Percentiles rank a stretch among this genome's conserved stretches.
Conservation (phyloP, 139 green algal genomes). For the Coelastrella sp. region DNA sequence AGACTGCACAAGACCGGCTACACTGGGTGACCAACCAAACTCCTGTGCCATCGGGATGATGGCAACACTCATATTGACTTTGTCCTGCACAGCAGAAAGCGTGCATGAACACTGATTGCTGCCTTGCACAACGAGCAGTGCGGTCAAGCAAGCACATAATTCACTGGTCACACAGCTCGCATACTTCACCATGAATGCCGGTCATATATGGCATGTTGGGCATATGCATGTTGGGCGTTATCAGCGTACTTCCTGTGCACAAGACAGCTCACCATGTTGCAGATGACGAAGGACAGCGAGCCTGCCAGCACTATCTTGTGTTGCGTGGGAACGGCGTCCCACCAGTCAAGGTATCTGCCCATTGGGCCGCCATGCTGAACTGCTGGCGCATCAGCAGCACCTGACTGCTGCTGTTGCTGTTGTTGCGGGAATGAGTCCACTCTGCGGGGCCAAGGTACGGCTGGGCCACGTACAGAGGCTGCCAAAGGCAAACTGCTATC, state of each 20-base stretch:
- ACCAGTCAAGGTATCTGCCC: slow-evolving; percentile 47
- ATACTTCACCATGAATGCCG: too few relatives aligned
- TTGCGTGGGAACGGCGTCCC: slow-evolving; percentile 71
- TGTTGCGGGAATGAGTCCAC: slow-evolving; percentile 7
- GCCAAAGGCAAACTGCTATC: slow-evolving; percentile 8
- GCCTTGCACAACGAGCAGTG: too few relatives aligned
- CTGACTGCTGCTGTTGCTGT: background rate
- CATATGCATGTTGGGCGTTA: too few relatives aligned
- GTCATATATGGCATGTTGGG: too few relatives aligned
- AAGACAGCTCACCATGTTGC: slow-evolving; percentile 89
- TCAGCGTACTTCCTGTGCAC: background rate
- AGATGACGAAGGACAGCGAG: slow-evolving; percentile 91
- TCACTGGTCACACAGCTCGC: too few relatives aligned
- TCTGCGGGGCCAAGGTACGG: background rate
- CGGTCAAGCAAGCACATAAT: too few relatives aligned
- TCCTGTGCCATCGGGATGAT: slow-evolving; percentile 98
- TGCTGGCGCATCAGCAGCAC: background rate
- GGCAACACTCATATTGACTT: slow-evolving; percentile 96
- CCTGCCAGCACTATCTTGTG: slow-evolving; percentile 83
- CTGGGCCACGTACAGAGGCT: background rate
- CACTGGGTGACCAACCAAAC: slow-evolving; percentile 88
- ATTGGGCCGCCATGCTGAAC: background rate
- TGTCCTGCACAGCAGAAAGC: slow-evolving; percentile 59
- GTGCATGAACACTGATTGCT: too few relatives aligned
- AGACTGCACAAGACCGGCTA: slow-evolving; percentile 91